phyloP scores from a whole-genome alignment of 768 basidiomycete species.

The Rickenella mellea region DNA sequence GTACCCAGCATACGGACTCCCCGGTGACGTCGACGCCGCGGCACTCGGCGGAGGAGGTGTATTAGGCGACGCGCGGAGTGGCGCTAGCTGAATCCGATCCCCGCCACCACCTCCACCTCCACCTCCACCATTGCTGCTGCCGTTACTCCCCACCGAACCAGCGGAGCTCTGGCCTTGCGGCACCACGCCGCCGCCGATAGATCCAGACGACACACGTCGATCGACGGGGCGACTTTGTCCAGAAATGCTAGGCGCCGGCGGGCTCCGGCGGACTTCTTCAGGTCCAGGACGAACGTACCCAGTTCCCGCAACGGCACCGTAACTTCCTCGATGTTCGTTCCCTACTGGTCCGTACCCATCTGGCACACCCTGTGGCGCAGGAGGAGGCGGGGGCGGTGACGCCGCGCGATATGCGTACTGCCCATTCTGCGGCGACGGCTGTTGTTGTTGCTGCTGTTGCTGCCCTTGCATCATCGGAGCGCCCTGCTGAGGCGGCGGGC shows the following conservation, averaged over 20 bases:
- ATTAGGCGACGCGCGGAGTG: conserved; percentile 26
- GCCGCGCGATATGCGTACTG: conserved; percentile 14
- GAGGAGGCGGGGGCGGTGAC: conserved; percentile 10
- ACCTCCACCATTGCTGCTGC: conserved; percentile 4
- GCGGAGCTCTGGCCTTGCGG: not conserved
- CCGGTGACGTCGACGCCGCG: not conserved
- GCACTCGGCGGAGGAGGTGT: conserved; percentile 4
- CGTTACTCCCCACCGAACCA: conserved; percentile 2
- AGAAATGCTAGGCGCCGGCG: conserved; percentile 4
- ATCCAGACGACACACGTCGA: conserved; percentile 1
- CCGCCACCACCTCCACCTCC: conserved; percentile 9
- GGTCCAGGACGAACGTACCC: conserved; percentile 5
- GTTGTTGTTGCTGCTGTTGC: conserved; percentile 1
- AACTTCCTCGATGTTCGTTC: no score
- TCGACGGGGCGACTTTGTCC: conserved; percentile 5
- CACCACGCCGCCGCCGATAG: not conserved
- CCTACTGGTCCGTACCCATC: conserved; percentile 16
- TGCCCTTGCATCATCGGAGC: not conserved
- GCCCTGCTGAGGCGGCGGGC: not conserved
- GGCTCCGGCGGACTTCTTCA: conserved; percentile 6
- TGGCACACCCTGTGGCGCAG: conserved; percentile 12
- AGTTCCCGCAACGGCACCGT: conserved; percentile 6
- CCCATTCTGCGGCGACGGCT: conserved; percentile 11
- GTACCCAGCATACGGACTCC: conserved; percentile 9
- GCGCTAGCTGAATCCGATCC: conserved; percentile 49